These are phyloP conservation scores for Euphrasia arctica DNA, from an alignment of 305 asterid genomes.

Conservation along the genomic window DNA sequence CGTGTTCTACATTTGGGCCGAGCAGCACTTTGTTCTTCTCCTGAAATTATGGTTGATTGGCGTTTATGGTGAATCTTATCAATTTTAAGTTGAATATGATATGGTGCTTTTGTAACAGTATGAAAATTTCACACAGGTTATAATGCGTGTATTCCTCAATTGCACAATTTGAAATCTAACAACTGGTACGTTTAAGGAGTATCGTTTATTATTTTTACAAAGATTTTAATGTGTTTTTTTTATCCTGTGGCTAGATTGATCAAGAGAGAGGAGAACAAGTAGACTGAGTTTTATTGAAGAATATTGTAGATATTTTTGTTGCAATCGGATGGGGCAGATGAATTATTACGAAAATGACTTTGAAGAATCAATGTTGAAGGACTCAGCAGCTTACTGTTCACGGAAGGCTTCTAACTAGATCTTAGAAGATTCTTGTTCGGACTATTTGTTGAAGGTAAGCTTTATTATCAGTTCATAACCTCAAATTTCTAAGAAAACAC, in stretches of 20 bases:
- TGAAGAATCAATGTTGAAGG: slow-evolving; percentile 65
- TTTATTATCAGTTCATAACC: slow-evolving; percentile 11
- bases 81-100: too few relatives aligned
- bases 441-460: slow-evolving; percentile 72
- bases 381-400: slow-evolving; percentile 76
- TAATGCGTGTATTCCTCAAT: too few relatives aligned
- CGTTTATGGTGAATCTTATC: too few relatives aligned
- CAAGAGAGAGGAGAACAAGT: slow-evolving; percentile 89
- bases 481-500: slow-evolving; percentile 5
- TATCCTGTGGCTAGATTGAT: slow-evolving; percentile 42
- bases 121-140: too few relatives aligned
- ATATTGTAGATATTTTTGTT: slow-evolving; percentile 79
- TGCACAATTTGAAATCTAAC: too few relatives aligned
- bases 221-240: slow-evolving; percentile 23
- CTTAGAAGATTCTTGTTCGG: slow-evolving; percentile 88
- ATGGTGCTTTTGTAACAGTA: too few relatives aligned
- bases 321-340: slow-evolving; percentile 91
- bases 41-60: too few relatives aligned
- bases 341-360: slow-evolving; percentile 65
- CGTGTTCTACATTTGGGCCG: too few relatives aligned
- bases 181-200: too few relatives aligned
- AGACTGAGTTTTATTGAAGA: slow-evolving; percentile 74
- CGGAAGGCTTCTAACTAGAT: slow-evolving; percentile 91
- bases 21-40: too few relatives aligned
- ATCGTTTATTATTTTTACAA: neutral